Percentiles rank a stretch among this genome's conserved stretches.
phyloP scores from a whole-genome alignment of 768 basidiomycete genomes.

The Harrya chromipes region DNA sequence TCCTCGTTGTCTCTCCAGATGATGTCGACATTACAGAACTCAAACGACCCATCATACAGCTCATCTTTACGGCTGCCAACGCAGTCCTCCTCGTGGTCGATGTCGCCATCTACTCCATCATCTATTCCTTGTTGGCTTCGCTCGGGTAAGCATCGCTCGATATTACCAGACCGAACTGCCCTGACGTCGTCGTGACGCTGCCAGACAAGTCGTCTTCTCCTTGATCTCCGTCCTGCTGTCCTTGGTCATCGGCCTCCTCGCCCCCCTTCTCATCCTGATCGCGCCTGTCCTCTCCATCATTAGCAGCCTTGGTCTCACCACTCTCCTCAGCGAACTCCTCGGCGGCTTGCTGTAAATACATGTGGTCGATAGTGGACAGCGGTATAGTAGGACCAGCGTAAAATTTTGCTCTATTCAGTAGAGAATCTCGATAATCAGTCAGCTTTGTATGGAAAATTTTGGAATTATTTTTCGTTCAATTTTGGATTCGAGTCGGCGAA shows the following conservation, averaged over 20 bases:
- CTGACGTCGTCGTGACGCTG: not conserved
- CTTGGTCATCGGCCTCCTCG: conserved; percentile 6
- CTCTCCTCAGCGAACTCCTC: not conserved
- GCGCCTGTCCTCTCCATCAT: conserved; percentile 9
- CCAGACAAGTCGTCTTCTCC: conserved; percentile 3
- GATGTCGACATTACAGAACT: not conserved
- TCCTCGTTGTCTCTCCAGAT: not conserved
- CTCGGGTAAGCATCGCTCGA: conserved; percentile 5
- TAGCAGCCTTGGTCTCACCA: conserved; percentile 1
- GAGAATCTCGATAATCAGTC: too few species aligned
- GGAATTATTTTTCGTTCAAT: too few species aligned
- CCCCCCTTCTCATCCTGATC: conserved; percentile 2
- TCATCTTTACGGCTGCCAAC: conserved; percentile 2
- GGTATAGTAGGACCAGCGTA: too few species aligned
- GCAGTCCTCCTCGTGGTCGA: conserved; percentile 13
- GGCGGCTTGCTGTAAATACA: conserved; percentile 3
- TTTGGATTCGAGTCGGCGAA: too few species aligned
- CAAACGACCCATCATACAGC: conserved; percentile 4
- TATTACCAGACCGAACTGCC: not conserved
- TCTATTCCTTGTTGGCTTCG: not conserved
- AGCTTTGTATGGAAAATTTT: too few species aligned
- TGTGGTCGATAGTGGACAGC: too few species aligned
- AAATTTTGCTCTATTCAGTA: too few species aligned
- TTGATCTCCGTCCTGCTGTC: conserved; percentile 4
- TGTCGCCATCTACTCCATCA: not conserved